Conservation (phyloP, 2,329 filamentous ascomycete species). For the Didymella keratinophila region DNA sequence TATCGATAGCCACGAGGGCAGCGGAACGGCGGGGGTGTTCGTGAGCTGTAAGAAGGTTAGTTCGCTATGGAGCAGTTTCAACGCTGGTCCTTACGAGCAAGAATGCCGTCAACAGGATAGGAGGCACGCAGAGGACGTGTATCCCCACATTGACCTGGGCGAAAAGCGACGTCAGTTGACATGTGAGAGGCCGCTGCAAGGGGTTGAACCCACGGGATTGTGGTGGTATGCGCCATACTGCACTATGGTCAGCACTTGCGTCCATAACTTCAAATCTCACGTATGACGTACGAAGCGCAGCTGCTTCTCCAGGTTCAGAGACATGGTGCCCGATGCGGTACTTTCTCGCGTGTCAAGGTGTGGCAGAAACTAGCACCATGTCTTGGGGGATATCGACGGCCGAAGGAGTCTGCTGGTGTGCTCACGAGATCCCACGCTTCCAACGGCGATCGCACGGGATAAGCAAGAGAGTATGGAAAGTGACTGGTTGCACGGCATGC, state of each 20-base stretch:
- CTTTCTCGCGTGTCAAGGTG: slow-evolving; percentile 38
- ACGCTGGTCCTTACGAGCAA: slow-evolving; percentile 66
- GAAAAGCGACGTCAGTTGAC: slow-evolving; percentile 35
- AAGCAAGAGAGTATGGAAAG: slow-evolving; percentile 26
- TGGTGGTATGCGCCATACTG: slow-evolving; percentile 88
- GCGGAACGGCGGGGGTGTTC: slow-evolving; percentile 62
- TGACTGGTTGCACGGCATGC: slow-evolving; percentile 40
- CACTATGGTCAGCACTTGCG: slow-evolving; percentile 23
- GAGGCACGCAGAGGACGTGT: slow-evolving; percentile 80
- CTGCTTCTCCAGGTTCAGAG: slow-evolving; percentile 80
- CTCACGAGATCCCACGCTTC: slow-evolving; percentile 19
- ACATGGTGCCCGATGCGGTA: slow-evolving; percentile 53
- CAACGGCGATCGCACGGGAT: slow-evolving; percentile 27
- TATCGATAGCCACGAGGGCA: slow-evolving; percentile 63
- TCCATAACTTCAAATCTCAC: neutral
- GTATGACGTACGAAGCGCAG: slow-evolving; percentile 74
- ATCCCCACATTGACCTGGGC: slow-evolving; percentile 75
- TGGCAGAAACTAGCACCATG: slow-evolving; percentile 38
- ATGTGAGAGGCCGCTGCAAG: slow-evolving; percentile 20
- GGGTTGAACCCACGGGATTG: slow-evolving; percentile 63
- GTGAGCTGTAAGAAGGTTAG: slow-evolving; percentile 56
- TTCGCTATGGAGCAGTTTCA: neutral
- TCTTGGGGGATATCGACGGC: slow-evolving; percentile 28
- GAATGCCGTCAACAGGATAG: slow-evolving; percentile 75
- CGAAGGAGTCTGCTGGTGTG: slow-evolving; percentile 12